Percentiles rank a stretch among this genome's conserved stretches.
Evolutionary conservation across 257 asterid species (phyloP).

Genomic region (Nicotiana tabacum): DNA sequence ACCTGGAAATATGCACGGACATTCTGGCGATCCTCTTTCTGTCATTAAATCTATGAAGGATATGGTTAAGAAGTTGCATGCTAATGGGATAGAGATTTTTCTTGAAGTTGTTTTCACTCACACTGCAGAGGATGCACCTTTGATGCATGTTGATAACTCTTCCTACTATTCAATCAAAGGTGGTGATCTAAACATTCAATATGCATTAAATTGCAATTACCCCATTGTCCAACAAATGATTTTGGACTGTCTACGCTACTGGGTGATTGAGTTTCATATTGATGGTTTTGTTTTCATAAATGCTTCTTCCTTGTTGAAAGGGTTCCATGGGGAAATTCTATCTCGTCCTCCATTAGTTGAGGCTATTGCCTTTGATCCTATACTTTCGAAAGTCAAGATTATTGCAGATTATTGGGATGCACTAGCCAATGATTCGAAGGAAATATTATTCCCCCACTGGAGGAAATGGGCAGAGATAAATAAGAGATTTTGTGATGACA

Average conservation of each 20-base stretch:
- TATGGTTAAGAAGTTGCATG: slow-evolving; percentile 81
- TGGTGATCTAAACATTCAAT: slow-evolving; percentile 26
- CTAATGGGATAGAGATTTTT: slow-evolving; percentile 67
- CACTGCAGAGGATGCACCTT: slow-evolving; percentile 44
- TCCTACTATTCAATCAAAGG: slow-evolving; percentile 35
- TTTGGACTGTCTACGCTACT: slow-evolving; percentile 77
- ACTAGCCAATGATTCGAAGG: slow-evolving; percentile 29
- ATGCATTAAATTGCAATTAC: slow-evolving; percentile 64
- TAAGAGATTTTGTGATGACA: slow-evolving; percentile 45
- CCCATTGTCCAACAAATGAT: slow-evolving; percentile 70
- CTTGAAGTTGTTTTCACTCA: slow-evolving; percentile 89
- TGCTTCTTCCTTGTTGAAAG: slow-evolving; percentile 63
- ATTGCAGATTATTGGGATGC: slow-evolving; percentile 84
- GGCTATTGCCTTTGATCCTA: slow-evolving; percentile 82
- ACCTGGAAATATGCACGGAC: slow-evolving; percentile 41
- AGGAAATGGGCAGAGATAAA: slow-evolving; percentile 96
- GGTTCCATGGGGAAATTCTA: slow-evolving; percentile 53
- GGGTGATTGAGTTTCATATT: slow-evolving; percentile 77
- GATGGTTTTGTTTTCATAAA: slow-evolving; percentile 79
- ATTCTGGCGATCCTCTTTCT: slow-evolving; percentile 28
- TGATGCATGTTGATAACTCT: slow-evolving; percentile 45
- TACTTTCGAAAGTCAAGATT: slow-evolving; percentile 71
- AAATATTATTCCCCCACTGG: slow-evolving; percentile 78
- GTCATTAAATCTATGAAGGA: slow-evolving; percentile 63
- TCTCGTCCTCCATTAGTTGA: slow-evolving; percentile 88